A percentile compares a stretch with the other conserved stretches of the same genome.
These are phyloP conservation scores for Salix caprea DNA, from an alignment of 345 rosid species.

Conservation along the genomic window DNA sequence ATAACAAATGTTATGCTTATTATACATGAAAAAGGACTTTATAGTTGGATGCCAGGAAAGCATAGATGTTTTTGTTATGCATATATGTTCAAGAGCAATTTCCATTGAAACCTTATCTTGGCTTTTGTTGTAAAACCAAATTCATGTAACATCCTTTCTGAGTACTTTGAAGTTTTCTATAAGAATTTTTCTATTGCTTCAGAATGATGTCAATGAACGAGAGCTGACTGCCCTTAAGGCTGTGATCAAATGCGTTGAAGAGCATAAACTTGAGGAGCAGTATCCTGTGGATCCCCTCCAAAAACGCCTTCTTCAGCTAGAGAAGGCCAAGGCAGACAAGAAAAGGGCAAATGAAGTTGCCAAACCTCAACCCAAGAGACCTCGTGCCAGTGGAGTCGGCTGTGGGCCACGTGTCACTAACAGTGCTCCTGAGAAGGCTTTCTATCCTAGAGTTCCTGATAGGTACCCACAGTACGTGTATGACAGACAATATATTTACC, in stretches of 20 bases:
- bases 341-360: conserved; percentile 75
- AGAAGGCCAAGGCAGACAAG: conserved; percentile 93
- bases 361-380: conserved; percentile 92
- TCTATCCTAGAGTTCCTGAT: conserved; percentile 65
- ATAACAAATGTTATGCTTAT: not conserved
- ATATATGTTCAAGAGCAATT: not conserved
- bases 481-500: conserved; percentile 66
- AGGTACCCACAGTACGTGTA: conserved; percentile 78
- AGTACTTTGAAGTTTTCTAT: not conserved
- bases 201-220: conserved; percentile 79
- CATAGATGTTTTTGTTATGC: not conserved
- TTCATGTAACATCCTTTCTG: not conserved
- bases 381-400: conserved; percentile 64
- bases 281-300: conserved; percentile 69
- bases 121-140: not conserved
- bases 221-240: conserved; percentile 82
- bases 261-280: conserved; percentile 83
- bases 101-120: not conserved
- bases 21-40: not conserved
- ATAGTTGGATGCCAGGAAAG: not conserved
- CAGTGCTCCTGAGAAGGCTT: conserved; percentile 40
- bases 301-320: conserved; percentile 65
- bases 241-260: conserved; percentile 91
- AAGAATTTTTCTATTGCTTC: conserved; percentile 12
- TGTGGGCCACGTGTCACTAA: conserved; percentile 54